Evolutionary conservation across 2,329 filamentous ascomycete species (phyloP).

Genomic region (Venturia carpophila): DNA sequence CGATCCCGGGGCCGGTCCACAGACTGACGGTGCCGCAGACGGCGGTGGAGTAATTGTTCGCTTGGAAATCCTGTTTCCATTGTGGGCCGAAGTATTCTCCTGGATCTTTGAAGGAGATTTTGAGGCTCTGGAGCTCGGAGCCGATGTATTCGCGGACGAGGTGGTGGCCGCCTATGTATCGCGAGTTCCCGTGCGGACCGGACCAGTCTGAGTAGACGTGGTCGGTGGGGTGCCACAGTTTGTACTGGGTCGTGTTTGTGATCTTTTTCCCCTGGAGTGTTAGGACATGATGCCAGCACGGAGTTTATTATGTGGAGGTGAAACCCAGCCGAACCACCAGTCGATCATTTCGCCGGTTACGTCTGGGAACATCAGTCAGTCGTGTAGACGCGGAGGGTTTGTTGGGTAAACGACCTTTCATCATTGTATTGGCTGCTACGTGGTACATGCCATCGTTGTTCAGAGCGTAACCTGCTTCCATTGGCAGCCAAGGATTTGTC

Average conservation of each 20-base stretch:
- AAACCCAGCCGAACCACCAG: slow-evolving; percentile 21
- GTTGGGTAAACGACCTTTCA: slow-evolving; percentile 7
- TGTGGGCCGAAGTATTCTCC: slow-evolving; percentile 16
- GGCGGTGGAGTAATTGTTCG: slow-evolving; percentile 15
- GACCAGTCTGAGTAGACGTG: slow-evolving; percentile 17
- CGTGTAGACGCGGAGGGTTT: too few species aligned
- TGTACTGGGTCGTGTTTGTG: slow-evolving; percentile 18
- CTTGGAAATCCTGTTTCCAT: slow-evolving; percentile 14
- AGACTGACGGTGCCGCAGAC: slow-evolving; percentile 15
- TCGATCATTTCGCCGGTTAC: slow-evolving; percentile 20
- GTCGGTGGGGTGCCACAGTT: slow-evolving; percentile 17
- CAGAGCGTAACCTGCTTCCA: slow-evolving; percentile 19
- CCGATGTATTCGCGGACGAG: slow-evolving; percentile 18
- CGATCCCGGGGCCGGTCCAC: slow-evolving; percentile 12
- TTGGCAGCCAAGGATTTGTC: slow-evolving; percentile 16
- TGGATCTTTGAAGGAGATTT: slow-evolving; percentile 17
- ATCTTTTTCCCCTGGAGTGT: too few species aligned
- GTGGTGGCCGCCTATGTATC: slow-evolving; percentile 18
- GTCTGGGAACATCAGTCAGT: too few species aligned
- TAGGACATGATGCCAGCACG: too few species aligned
- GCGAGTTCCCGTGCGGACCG: slow-evolving; percentile 16
- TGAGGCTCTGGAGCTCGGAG: slow-evolving; percentile 8
- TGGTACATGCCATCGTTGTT: slow-evolving; percentile 20
- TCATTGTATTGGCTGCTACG: slow-evolving; percentile 20
- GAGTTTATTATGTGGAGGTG: too few species aligned